Conservation (phyloP, 805 yeast species). For the Ogataea trehalophila region DNA sequence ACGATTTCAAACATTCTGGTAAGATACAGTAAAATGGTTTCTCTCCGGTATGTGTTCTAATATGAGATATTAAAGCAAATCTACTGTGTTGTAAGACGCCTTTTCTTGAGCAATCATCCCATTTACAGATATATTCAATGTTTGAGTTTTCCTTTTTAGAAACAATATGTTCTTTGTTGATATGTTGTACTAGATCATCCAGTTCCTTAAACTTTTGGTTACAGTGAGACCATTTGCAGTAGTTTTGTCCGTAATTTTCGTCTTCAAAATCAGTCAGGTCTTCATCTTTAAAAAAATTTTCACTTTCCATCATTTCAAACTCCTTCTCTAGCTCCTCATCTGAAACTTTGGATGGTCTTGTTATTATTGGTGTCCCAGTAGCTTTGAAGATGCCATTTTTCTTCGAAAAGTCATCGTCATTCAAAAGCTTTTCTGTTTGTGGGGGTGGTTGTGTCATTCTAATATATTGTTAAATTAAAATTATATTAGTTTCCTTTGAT, state of each 20-base stretch:
- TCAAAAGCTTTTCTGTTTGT: not conserved
- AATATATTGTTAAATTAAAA: not conserved
- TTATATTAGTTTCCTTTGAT: too few relatives aligned
- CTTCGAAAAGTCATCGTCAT: not conserved
- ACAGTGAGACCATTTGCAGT: conserved; percentile 39
- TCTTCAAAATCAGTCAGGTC: conserved; percentile 13
- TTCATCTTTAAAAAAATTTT: conserved; percentile 6
- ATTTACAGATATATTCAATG: conserved; percentile 46
- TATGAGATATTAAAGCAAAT: conserved; percentile 57
- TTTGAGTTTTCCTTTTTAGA: conserved; percentile 14
- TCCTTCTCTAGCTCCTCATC: conserved; percentile 21
- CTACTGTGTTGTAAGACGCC: conserved; percentile 50
- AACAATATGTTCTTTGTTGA: conserved; percentile 34
- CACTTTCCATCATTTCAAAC: conserved; percentile 18
- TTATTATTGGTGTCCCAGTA: not conserved
- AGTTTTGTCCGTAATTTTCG: conserved; percentile 7
- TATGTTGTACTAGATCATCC: conserved; percentile 37
- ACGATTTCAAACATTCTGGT: conserved; percentile 61
- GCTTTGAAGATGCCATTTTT: not conserved
- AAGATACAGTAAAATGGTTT: conserved; percentile 60
- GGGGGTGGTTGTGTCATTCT: not conserved
- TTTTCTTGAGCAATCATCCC: conserved; percentile 54
- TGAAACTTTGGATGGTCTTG: conserved; percentile 3
- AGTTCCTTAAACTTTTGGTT: conserved; percentile 24
- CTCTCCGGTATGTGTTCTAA: conserved; percentile 63